Base-by-base conservation (phyloP, 2,329 filamentous ascomycete genomes). In the Leptoxyphium fumago region DNA sequence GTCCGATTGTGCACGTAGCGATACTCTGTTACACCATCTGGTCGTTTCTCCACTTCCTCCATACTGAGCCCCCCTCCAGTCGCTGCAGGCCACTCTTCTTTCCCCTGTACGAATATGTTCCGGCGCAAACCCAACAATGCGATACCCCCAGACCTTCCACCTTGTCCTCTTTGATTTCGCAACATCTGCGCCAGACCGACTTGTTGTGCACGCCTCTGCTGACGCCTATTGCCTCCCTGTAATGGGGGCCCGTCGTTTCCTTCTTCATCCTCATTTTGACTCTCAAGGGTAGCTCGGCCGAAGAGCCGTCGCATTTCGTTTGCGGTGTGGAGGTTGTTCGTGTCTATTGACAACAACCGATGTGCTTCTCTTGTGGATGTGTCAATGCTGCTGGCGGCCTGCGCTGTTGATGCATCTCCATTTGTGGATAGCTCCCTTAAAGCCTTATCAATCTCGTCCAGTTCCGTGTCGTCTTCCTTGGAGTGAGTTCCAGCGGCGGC, bases 281-380 rank as follows among this genome's bases (percentile, higher is more conserved):
- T 68, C 52, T 81, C 75, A 10, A 81, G 55, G 17, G 78, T 78
- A 21, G 77, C 73, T 48, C 73, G 74, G 4, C 81, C 81, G 59
- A 84, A 85, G 0, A 85, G 65, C 50, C 73, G 75, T 45, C 78
- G 81, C 86, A 98, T 95, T 66, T 98, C 91, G 56, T 94, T 94
- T 30, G 81, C 72, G 7, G 84, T 84, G 58, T 89, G 88, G 10
- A 98, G 73, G 53, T 87, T 77, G 51, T 83, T 75, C 1, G 80
- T 75, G 52, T 82, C 79, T 42, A 84, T 67, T 2, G 71, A 65
- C 0, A 84, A 65, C 10, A 82, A 61, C 15, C 70, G 60, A 46
- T 65, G 62, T 60, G 74, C 48, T 68, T 69, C 69, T 41, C 73
- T 62, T 40, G 65, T 59, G 42, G 66, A 64, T 43, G 62, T 60